Percentiles rank a stretch among this genome's conserved stretches.
phyloP scores from a whole-genome alignment of 768 basidiomycete genomes.

The Rhizopogon salebrosus region DNA sequence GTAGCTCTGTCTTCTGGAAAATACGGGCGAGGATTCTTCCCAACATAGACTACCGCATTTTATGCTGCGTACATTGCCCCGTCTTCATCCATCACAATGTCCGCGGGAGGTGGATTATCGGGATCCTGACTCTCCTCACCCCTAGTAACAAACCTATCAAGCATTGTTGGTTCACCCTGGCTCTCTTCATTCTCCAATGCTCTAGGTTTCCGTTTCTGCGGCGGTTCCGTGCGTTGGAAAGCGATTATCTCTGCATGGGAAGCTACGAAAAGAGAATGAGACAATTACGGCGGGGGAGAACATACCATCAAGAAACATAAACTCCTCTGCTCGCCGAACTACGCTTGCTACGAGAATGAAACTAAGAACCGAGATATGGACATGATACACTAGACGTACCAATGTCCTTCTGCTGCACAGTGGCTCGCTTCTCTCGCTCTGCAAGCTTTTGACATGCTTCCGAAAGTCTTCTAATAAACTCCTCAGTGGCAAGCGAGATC shows the following conservation, averaged over 20 bases:
- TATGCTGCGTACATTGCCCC: slow-evolving; percentile 49
- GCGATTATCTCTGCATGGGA: slow-evolving; percentile 49
- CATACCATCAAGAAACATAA: slow-evolving; percentile 72
- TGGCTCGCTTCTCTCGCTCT: slow-evolving; percentile 64
- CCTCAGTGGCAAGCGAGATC: slow-evolving; percentile 81
- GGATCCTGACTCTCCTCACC: slow-evolving; percentile 16
- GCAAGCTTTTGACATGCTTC: slow-evolving; percentile 71
- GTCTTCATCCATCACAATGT: slow-evolving; percentile 53
- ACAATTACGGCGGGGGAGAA: not conserved
- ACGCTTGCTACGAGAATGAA: slow-evolving; percentile 42
- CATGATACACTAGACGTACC: slow-evolving; percentile 39
- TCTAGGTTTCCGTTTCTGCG: slow-evolving; percentile 40
- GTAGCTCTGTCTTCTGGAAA: not conserved
- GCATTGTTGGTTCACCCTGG: slow-evolving; percentile 32
- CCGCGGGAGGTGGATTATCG: slow-evolving; percentile 14
- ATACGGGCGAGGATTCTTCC: not conserved
- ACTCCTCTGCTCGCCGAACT: slow-evolving; percentile 66
- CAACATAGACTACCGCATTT: not conserved
- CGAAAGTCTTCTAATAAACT: slow-evolving; percentile 74
- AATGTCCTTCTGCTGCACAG: slow-evolving; percentile 74
- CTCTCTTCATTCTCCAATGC: slow-evolving; percentile 13
- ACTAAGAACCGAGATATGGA: not conserved
- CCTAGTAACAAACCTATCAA: slow-evolving; percentile 45
- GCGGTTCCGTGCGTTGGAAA: slow-evolving; percentile 40
- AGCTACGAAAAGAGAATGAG: not conserved